These are phyloP conservation scores for Metschnikowia lachancei DNA, from an alignment of 805 yeast genomes.

Conservation along the genomic window DNA sequence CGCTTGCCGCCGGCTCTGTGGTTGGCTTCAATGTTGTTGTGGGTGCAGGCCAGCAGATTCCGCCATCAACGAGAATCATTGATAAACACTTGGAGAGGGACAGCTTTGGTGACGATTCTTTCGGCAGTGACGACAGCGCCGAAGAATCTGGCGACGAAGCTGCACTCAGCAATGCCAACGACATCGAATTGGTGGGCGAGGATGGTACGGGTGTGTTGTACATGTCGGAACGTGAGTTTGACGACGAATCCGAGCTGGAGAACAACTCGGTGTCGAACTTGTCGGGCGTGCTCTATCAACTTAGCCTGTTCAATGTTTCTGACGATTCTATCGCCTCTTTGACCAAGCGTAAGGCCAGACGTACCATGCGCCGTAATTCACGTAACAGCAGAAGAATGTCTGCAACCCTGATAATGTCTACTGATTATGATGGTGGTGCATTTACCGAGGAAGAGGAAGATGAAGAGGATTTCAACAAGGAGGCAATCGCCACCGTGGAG, in stretches of 20 bases:
- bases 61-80: slow-evolving; percentile 51
- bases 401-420: slow-evolving; percentile 36
- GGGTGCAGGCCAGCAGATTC: slow-evolving; percentile 50
- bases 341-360: slow-evolving; percentile 45
- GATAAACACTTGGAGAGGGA: slow-evolving; percentile 42
- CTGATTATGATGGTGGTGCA: slow-evolving; percentile 46
- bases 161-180: slow-evolving; percentile 8
- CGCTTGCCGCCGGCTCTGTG: slow-evolving; percentile 67
- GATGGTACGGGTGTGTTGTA: slow-evolving; percentile 52
- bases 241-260: slow-evolving; percentile 37
- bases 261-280: slow-evolving; percentile 35
- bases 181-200: slow-evolving; percentile 41
- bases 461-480: slow-evolving; percentile 78
- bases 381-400: slow-evolving; percentile 33
- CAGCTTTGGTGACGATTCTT: slow-evolving; percentile 31
- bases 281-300: slow-evolving; percentile 45
- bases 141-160: slow-evolving; percentile 24
- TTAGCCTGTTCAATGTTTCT: slow-evolving; percentile 49
- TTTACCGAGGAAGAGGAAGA: slow-evolving; percentile 35
- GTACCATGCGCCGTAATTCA: slow-evolving; percentile 24
- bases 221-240: slow-evolving; percentile 43
- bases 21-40: slow-evolving; percentile 73
- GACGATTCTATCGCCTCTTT: slow-evolving; percentile 59
- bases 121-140: slow-evolving; percentile 40
- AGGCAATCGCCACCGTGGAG: slow-evolving; percentile 91